phyloP scores from a whole-genome alignment of 495 filamentous ascomycete species.

The Talaromyces borbonicus region DNA sequence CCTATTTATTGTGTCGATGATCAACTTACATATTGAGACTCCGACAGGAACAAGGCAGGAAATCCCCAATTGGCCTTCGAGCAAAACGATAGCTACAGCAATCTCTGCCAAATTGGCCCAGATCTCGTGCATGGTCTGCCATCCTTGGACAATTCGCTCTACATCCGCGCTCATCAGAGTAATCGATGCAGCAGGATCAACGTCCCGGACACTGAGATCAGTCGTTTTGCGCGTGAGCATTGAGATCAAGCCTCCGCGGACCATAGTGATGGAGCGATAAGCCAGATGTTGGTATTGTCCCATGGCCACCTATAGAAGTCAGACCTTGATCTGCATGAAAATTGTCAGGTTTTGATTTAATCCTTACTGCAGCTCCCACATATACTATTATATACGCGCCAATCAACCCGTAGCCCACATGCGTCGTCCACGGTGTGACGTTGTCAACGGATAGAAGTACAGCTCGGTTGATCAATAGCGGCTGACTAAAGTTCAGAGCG shows the following conservation, averaged over 20 bases:
- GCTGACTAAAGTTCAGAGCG: slow-evolving; percentile 54
- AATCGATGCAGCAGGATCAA: slow-evolving; percentile 37
- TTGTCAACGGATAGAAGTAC: slow-evolving; percentile 37
- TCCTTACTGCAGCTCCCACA: slow-evolving; percentile 40
- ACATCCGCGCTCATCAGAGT: slow-evolving; percentile 51
- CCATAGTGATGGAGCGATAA: slow-evolving; percentile 49
- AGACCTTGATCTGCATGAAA: not conserved
- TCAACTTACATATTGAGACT: slow-evolving; percentile 34
- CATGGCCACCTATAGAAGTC: slow-evolving; percentile 22
- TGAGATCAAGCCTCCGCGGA: slow-evolving; percentile 45
- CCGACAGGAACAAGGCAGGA: slow-evolving; percentile 36
- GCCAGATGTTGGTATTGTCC: slow-evolving; percentile 43
- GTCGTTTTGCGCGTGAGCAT: slow-evolving; percentile 46
- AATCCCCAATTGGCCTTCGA: slow-evolving; percentile 42
- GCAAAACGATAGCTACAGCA: slow-evolving; percentile 40
- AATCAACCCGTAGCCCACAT: slow-evolving; percentile 45
- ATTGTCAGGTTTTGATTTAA: slow-evolving; percentile 30
- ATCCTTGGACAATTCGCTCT: slow-evolving; percentile 34
- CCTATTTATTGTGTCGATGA: not conserved
- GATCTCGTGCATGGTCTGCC: slow-evolving; percentile 33
- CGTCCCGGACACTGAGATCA: slow-evolving; percentile 27
- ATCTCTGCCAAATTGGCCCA: slow-evolving; percentile 48
- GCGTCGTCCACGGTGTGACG: slow-evolving; percentile 25
- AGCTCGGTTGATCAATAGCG: slow-evolving; percentile 49
- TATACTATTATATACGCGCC: slow-evolving; percentile 42